phyloP scores from a whole-genome alignment of 23 red algal species.

The Agarophyton chilense region DNA sequence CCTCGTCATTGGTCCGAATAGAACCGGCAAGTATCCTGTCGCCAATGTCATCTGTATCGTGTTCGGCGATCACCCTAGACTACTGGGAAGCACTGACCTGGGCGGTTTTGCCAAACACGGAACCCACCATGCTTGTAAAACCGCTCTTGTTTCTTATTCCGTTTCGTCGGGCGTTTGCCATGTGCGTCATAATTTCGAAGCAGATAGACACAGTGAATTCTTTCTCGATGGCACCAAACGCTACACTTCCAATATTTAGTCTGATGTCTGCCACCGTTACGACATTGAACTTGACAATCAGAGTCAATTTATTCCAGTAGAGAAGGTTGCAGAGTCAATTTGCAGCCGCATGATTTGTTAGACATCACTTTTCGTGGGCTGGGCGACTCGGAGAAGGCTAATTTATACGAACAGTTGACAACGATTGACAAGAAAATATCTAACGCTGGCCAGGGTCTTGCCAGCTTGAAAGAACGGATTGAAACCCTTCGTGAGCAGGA shows the following conservation, averaged over 20 bases:
- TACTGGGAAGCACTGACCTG: constrained; percentile 81
- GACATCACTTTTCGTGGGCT: constrained; percentile 67
- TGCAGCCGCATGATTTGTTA: constrained; percentile 73
- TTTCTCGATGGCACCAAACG: constrained; percentile 61
- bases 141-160: constrained; percentile 69
- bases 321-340: constrained; percentile 83
- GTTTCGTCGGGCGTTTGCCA: not conserved
- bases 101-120: constrained; percentile 81
- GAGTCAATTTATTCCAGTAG: constrained; percentile 95
- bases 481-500: constrained; percentile 57
- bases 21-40: constrained; percentile 88
- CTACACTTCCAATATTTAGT: constrained; percentile 23
- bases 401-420: constrained; percentile 41
- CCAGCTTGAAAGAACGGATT: constrained; percentile 45
- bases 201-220: constrained; percentile 45
- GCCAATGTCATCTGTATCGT: constrained; percentile 88
- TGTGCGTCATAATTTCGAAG: constrained; percentile 62
- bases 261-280: constrained; percentile 55
- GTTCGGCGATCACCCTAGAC: constrained; percentile 77
- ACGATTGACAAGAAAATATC: constrained; percentile 38
- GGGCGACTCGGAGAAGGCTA: constrained; percentile 51
- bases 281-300: constrained; percentile 98
- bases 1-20: constrained; percentile 90
- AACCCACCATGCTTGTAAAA: constrained; percentile 56
- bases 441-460: not conserved